Evolutionary conservation across 164 flowering plant species (phyloP), one percentile per base, ranked within the genome.

Genomic region (Stephania cephalantha): DNA sequence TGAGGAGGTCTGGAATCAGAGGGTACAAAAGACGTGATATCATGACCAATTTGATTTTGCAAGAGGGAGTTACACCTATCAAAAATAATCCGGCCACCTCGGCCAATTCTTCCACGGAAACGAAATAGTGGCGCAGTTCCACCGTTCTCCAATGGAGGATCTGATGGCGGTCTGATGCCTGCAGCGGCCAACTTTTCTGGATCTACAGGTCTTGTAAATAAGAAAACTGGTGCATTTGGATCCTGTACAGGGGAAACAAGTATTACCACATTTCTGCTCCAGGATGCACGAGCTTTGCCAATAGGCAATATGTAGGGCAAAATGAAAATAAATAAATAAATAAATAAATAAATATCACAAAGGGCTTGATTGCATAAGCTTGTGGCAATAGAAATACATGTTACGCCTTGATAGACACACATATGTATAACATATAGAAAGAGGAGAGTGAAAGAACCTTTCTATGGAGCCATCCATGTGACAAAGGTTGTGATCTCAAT

Each of bases 81-180:
- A 76, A 94, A 96, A 71, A 96, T 77, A 31, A 94, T 88, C 31
- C 99, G 84, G 2, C 99, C 98, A 9, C 99, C 99, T 65, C 99
- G 86, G 7, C 99, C 98, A 42, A 94, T 90, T 82, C 99, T 86
- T 76, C 97, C 98, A 31, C 78, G 93, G 46, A 88, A 85, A 66
- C 76, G 82, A 75, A 65, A 80, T 22, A 86, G 72, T 9, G 85
- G 81, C 20, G 78, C n/a, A 5, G 91, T 79, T 46, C 81, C 46
- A 29, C 79, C 79, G 75, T 83, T 80, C 73, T 84, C 83, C 1
- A 68, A 64, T 18, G 88, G 82, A 71, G 87, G 75, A 77, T 79
- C 84, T 20, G 87, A 53, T 46, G 97, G 97, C 1, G 88, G 93
- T 45, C 78, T 74, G 20, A 96, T 92, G 63, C 98, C 97, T 3